These are phyloP conservation scores for Paulownia fortunei DNA, from an alignment of 257 asterid genomes.

Conservation along the genomic window DNA sequence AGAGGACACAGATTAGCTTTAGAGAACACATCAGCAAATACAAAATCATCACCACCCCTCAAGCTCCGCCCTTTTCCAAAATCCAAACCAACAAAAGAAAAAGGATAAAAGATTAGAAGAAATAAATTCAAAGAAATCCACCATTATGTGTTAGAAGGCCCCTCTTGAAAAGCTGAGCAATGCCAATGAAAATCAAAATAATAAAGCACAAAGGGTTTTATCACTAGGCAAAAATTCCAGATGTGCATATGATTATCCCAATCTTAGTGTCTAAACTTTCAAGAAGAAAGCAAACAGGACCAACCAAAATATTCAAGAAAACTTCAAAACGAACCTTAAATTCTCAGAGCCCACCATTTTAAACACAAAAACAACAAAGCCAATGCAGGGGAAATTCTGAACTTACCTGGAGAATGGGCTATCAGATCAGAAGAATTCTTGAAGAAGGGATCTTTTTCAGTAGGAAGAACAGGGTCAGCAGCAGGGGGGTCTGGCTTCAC, in stretches of 20 bases:
- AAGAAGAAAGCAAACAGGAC: neutral
- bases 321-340: neutral
- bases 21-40: neutral
- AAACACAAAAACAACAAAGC: conserved; percentile 2
- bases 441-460: conserved; percentile 74
- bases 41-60: conserved; percentile 15
- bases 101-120: neutral
- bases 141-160: conserved; percentile 1
- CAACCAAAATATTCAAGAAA: conserved; percentile 4
- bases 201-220: neutral
- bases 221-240: conserved; percentile 2
- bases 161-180: conserved; percentile 33
- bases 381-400: neutral
- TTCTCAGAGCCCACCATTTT: conserved; percentile 30
- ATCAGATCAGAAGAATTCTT: conserved; percentile 59
- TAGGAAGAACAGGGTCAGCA: conserved; percentile 85
- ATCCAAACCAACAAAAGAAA: neutral
- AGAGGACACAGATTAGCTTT: conserved; percentile 23
- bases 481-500: conserved; percentile 81
- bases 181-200: neutral
- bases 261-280: neutral
- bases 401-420: conserved; percentile 79
- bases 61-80: neutral
- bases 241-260: conserved; percentile 27
- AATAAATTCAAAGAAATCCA: conserved; percentile 21